These are phyloP conservation scores for Picochlorum sp. DNA, from an alignment of 139 green algal genomes.

Conservation along the genomic window DNA sequence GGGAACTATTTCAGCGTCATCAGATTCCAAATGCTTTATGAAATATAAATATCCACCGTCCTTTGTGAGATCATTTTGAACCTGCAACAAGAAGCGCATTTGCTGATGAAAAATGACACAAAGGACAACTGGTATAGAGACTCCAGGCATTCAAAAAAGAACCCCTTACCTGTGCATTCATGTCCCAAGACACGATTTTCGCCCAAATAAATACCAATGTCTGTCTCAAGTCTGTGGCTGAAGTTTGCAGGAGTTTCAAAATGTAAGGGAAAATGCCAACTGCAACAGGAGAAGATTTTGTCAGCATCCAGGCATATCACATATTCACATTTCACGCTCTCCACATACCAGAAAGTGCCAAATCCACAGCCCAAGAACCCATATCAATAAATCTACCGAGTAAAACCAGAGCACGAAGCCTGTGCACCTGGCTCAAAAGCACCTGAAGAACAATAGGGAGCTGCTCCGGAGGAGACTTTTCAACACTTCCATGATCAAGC, in stretches of 20 bases:
- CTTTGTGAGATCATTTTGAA: conserved; percentile 87
- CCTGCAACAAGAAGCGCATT: neutral
- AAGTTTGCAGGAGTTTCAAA: conserved; percentile 99
- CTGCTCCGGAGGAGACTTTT: conserved; percentile 91
- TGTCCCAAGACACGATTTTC: conserved; percentile 95
- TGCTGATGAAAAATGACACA: neutral
- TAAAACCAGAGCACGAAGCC: conserved; percentile 86
- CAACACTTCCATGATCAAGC: conserved; percentile 71
- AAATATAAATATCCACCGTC: conserved; percentile 96
- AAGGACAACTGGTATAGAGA: neutral
- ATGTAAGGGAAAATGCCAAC: conserved; percentile 99
- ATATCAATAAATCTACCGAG: conserved; percentile 96
- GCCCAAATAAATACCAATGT: conserved; percentile 99
- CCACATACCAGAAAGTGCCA: conserved; percentile 60
- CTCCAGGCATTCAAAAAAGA: neutral
- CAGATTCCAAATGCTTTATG: conserved; percentile 79
- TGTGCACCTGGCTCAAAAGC: conserved; percentile 90
- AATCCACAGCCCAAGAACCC: conserved; percentile 93
- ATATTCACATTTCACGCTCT: conserved; percentile 2
- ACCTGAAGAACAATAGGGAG: conserved; percentile 98
- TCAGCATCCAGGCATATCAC: neutral
- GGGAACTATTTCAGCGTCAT: conserved; percentile 29
- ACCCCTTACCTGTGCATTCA: conserved; percentile 56
- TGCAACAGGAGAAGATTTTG: neutral
- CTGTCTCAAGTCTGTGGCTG: conserved; percentile 74